Evolutionary conservation across 1,139 yeast species (phyloP).

Genomic region (Protomyces macrosporus): DNA sequence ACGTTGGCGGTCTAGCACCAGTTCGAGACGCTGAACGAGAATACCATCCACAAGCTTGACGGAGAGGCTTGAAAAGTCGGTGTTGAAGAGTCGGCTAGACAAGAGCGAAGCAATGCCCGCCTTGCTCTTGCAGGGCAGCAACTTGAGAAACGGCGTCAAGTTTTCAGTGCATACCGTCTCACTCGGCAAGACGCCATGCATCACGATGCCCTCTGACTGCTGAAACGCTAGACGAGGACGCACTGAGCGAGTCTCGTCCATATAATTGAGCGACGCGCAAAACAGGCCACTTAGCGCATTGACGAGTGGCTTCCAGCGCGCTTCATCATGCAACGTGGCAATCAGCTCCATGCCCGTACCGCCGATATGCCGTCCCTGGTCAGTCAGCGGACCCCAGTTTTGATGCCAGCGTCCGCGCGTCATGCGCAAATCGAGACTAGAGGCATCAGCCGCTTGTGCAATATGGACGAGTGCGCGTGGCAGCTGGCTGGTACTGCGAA

Average conservation of each 20-base stretch:
- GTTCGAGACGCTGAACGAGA: conserved; percentile 67
- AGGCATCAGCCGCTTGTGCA: conserved; percentile 57
- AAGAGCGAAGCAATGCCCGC: conserved; percentile 80
- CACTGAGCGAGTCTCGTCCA: conserved; percentile 74
- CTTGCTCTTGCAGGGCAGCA: conserved; percentile 87
- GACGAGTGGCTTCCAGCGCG: conserved; percentile 66
- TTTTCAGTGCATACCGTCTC: conserved; percentile 98
- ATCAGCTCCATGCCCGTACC: conserved; percentile 95
- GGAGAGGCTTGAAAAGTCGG: conserved; percentile 92
- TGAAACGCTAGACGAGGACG: conserved; percentile 54
- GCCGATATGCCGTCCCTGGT: conserved; percentile 66
- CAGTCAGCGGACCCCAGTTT: conserved; percentile 78
- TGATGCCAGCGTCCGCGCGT: conserved; percentile 95
- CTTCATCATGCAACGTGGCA: conserved; percentile 54
- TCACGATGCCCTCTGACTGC: conserved; percentile 37
- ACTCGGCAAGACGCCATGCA: conserved; percentile 85
- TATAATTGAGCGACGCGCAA: conserved; percentile 89
- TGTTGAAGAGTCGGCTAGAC: conserved; percentile 91
- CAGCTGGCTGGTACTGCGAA: conserved; percentile 40
- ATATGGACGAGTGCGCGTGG: conserved; percentile 81
- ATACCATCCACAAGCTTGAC: conserved; percentile 55
- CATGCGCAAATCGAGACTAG: conserved; percentile 76
- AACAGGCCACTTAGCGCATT: conserved; percentile 83
- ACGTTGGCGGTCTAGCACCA: conserved; percentile 68
- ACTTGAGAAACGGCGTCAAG: conserved; percentile 83